phyloP scores from a whole-genome alignment of 306 rosid species.

The Datisca glomerata region DNA sequence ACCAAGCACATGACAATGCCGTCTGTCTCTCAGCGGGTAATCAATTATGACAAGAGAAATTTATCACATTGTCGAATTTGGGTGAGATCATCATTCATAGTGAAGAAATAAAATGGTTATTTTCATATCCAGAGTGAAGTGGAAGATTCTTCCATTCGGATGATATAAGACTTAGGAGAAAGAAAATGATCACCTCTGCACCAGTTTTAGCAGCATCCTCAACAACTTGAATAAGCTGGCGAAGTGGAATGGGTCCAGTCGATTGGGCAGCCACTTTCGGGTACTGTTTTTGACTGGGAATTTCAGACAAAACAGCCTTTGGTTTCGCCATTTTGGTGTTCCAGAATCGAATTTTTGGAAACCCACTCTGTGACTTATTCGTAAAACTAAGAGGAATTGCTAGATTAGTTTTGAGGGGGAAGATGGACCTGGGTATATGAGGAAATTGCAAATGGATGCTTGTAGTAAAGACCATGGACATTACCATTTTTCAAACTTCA shows the following conservation, averaged over 20 bases:
- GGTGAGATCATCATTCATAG: too few species aligned
- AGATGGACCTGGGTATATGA: slow-evolving; percentile 16
- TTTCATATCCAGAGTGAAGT: too few species aligned
- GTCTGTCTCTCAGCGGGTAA: too few species aligned
- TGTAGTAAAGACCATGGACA: slow-evolving; percentile 29
- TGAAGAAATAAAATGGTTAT: too few species aligned
- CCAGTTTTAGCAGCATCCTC: slow-evolving; percentile 82
- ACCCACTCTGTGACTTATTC: slow-evolving; percentile 23
- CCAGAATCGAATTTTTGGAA: slow-evolving; percentile 10
- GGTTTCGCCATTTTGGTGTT: slow-evolving; percentile 18
- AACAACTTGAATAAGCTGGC: slow-evolving; percentile 70
- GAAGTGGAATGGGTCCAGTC: slow-evolving; percentile 44
- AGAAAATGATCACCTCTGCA: slow-evolving; percentile 87
- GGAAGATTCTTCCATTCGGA: too few species aligned
- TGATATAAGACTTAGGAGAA: too few species aligned
- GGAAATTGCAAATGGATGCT: slow-evolving; percentile 24
- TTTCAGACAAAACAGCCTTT: slow-evolving; percentile 42
- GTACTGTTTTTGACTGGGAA: slow-evolving; percentile 22
- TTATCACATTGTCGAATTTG: too few species aligned
- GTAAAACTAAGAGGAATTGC: slow-evolving; percentile 6
- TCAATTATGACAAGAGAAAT: too few species aligned
- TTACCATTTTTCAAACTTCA: too few species aligned
- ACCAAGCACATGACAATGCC: neutral
- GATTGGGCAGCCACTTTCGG: slow-evolving; percentile 52
- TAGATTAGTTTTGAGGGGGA: slow-evolving; percentile 11